A percentile compares a stretch with the other conserved stretches of the same genome.
These are phyloP conservation scores for Endoconidiophora laricicola DNA, from an alignment of 2,329 filamentous ascomycete species.

Conservation along the genomic window DNA sequence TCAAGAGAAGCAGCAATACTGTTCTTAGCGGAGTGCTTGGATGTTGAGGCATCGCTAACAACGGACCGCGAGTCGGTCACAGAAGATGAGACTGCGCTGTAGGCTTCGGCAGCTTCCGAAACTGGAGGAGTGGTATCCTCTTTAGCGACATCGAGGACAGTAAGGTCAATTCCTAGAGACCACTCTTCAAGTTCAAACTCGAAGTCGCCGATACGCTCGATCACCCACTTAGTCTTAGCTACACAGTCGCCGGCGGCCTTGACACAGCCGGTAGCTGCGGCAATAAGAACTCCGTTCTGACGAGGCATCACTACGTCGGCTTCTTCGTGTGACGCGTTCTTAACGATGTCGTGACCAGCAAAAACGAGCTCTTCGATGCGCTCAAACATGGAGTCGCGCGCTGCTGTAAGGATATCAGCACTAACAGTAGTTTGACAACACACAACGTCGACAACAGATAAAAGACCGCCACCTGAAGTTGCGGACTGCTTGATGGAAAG, in stretches of 20 bases:
- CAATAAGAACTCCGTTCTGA: conserved; percentile 57
- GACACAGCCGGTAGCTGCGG: conserved; percentile 73
- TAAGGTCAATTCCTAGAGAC: conserved; percentile 38
- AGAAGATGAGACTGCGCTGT: conserved; percentile 11
- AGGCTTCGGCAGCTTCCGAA: conserved; percentile 15
- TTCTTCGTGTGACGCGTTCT: conserved; percentile 47
- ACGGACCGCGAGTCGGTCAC: neutral
- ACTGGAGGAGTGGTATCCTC: conserved; percentile 16
- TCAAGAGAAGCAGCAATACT: conserved; percentile 32
- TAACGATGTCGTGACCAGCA: conserved; percentile 65
- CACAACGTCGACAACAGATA: conserved; percentile 67
- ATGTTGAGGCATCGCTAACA: neutral
- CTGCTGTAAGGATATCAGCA: conserved; percentile 47
- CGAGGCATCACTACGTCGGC: conserved; percentile 68
- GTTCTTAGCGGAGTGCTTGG: conserved; percentile 21
- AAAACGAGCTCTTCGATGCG: conserved; percentile 65
- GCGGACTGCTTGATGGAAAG: conserved; percentile 71
- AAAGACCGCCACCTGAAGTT: conserved; percentile 59
- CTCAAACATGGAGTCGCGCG: conserved; percentile 61
- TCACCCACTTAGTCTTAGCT: conserved; percentile 65
- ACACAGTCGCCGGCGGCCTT: conserved; percentile 84
- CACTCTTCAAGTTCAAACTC: conserved; percentile 56
- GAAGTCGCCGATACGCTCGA: conserved; percentile 82
- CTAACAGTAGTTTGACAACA: conserved; percentile 59
- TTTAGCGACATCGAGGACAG: conserved; percentile 28